These are phyloP conservation scores for Drechslera avenae DNA, from an alignment of 2,329 filamentous ascomycete genomes.

Conservation along the genomic window DNA sequence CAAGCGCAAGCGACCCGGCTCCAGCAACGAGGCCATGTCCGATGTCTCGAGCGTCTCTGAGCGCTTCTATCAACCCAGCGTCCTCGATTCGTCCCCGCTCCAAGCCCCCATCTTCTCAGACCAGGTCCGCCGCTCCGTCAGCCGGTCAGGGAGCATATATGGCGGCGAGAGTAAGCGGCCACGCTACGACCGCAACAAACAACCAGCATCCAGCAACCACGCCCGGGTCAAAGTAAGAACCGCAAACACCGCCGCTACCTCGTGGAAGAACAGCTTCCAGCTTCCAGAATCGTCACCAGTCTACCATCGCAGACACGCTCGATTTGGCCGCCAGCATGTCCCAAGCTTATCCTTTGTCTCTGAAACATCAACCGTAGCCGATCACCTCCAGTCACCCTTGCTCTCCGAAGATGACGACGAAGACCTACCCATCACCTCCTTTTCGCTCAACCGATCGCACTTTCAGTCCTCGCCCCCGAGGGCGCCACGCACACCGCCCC, in stretches of 20 bases:
- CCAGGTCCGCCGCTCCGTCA: conserved; percentile 66
- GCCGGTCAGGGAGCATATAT: conserved; percentile 60
- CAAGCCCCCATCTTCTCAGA: conserved; percentile 85
- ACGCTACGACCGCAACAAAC: conserved; percentile 39
- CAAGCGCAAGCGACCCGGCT: conserved; percentile 70
- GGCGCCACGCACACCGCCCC: conserved; percentile 51
- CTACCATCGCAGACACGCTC: conserved; percentile 73
- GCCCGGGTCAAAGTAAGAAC: conserved; percentile 71
- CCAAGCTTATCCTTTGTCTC: conserved; percentile 81
- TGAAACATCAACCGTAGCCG: conserved; percentile 69
- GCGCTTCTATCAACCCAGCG: conserved; percentile 68
- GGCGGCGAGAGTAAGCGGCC: conserved; percentile 48
- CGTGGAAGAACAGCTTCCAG: conserved; percentile 79
- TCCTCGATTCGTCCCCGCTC: conserved; percentile 82
- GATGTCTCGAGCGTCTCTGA: conserved; percentile 86
- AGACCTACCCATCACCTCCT: conserved; percentile 76
- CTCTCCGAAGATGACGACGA: conserved; percentile 80
- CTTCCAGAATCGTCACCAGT: conserved; percentile 86
- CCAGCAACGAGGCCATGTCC: conserved; percentile 74
- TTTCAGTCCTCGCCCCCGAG: conserved; percentile 77
- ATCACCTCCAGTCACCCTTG: conserved; percentile 61
- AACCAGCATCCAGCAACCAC: conserved; percentile 56
- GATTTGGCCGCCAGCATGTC: conserved; percentile 71
- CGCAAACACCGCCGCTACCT: conserved; percentile 62
- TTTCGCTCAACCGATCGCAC: conserved; percentile 63